These are phyloP conservation scores for Narthecium ossifragum DNA, from an alignment of 106 monocot genomes.

Conservation along the genomic window DNA sequence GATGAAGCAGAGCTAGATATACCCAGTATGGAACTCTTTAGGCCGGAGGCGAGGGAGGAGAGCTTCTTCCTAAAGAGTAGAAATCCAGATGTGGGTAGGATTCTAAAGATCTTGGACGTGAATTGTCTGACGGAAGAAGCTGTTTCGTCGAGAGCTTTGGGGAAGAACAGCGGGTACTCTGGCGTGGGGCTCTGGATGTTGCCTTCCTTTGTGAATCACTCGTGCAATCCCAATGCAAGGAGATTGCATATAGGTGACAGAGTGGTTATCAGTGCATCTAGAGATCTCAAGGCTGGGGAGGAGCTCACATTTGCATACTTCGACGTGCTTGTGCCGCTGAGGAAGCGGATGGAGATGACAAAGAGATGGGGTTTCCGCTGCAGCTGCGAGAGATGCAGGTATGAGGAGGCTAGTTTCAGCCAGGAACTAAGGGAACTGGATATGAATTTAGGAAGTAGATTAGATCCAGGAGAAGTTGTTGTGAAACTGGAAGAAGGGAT, in stretches of 20 bases:
- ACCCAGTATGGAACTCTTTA: slow-evolving; percentile 56
- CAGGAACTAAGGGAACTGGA: slow-evolving; percentile 31
- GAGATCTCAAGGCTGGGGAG: slow-evolving; percentile 70
- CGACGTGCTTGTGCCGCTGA: slow-evolving; percentile 50
- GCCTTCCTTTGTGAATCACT: slow-evolving; percentile 80
- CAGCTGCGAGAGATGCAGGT: slow-evolving; percentile 60
- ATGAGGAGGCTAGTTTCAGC: slow-evolving; percentile 25
- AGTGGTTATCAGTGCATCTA: slow-evolving; percentile 55
- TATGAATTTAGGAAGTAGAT: slow-evolving; percentile 8
- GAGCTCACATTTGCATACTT: slow-evolving; percentile 80
- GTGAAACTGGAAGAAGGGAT: slow-evolving; percentile 46
- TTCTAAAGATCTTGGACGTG: slow-evolving; percentile 70
- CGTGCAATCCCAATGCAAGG: slow-evolving; percentile 71
- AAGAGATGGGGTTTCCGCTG: slow-evolving; percentile 76
- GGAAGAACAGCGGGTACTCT: slow-evolving; percentile 21
- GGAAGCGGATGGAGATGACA: slow-evolving; percentile 41
- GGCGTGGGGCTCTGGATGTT: slow-evolving; percentile 81
- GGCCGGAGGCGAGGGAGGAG: slow-evolving; percentile 18
- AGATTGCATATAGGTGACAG: slow-evolving; percentile 67
- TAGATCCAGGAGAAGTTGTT: slow-evolving; percentile 20
- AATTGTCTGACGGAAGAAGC: slow-evolving; percentile 72
- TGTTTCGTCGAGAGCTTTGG: slow-evolving; percentile 28
- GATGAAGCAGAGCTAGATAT: slow-evolving; percentile 22
- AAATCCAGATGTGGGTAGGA: slow-evolving; percentile 37
- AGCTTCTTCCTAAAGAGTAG: not conserved